A percentile compares a stretch with the other conserved stretches of the same genome.
These are phyloP conservation scores for Xylariales sp. DNA, from an alignment of 2,329 filamentous ascomycete genomes.

Conservation along the genomic window DNA sequence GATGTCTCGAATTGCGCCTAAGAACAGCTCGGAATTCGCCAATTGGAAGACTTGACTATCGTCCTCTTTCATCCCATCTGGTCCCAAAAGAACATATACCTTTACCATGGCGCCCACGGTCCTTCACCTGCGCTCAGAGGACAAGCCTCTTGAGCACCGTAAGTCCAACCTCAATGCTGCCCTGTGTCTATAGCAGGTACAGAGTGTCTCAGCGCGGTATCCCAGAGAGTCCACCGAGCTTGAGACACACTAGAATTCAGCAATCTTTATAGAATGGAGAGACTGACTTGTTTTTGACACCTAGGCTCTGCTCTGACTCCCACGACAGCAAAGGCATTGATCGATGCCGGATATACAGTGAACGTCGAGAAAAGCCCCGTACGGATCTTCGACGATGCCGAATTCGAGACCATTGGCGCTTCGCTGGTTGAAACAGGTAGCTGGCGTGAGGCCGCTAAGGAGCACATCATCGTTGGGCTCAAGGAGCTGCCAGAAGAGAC, in stretches of 20 bases:
- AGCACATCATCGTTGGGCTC: slow-evolving; percentile 69
- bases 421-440: slow-evolving; percentile 60
- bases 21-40: too few species aligned
- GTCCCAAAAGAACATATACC: neutral
- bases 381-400: slow-evolving; percentile 59
- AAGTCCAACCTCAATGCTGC: slow-evolving; percentile 32
- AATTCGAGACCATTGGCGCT: slow-evolving; percentile 60
- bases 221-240: neutral
- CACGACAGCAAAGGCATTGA: slow-evolving; percentile 49
- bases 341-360: slow-evolving; percentile 65
- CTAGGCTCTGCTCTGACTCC: slow-evolving; percentile 25
- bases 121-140: slow-evolving; percentile 54
- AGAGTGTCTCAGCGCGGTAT: neutral
- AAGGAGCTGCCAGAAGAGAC: slow-evolving; percentile 74
- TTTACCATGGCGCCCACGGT: slow-evolving; percentile 27
- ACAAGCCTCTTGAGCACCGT: slow-evolving; percentile 54
- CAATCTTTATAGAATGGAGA: too few species aligned
- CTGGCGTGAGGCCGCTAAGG: slow-evolving; percentile 63
- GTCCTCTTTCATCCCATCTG: too few species aligned
- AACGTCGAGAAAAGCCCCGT: slow-evolving; percentile 63
- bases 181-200: too few species aligned
- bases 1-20: too few species aligned
- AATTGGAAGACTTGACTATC: too few species aligned
- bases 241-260: too few species aligned
- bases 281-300: neutral